A percentile compares a stretch with the other conserved stretches of the same genome.
phyloP scores from a whole-genome alignment of 2,329 filamentous ascomycete species.

The Rhinocladiella mackenziei region DNA sequence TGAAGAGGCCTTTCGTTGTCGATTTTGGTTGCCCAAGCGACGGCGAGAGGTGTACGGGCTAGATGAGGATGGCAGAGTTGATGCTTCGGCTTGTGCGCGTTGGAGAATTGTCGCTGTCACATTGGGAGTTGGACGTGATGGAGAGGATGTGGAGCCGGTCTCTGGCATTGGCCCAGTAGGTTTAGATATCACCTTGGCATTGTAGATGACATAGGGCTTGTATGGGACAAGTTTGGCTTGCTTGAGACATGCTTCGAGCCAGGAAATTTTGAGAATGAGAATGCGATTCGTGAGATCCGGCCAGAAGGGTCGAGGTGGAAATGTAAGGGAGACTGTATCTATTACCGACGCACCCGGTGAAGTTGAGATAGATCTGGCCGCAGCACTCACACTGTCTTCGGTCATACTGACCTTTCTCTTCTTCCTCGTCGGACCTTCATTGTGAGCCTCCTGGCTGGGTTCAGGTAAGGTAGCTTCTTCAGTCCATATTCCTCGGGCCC shows the following conservation, averaged over 20 bases:
- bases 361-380: constrained; percentile 10
- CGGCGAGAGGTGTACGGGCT: constrained; percentile 22
- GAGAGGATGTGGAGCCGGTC: constrained; percentile 2
- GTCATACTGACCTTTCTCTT: constrained; percentile 7
- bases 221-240: constrained; percentile 44
- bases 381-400: constrained; percentile 12
- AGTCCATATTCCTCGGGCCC: constrained; percentile 58
- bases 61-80: constrained; percentile 14
- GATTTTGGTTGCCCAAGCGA: constrained; percentile 28
- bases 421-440: constrained; percentile 12
- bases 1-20: no score
- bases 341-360: constrained; percentile 10
- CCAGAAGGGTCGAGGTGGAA: constrained; percentile 7
- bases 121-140: background rate
- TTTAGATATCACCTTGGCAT: constrained; percentile 43
- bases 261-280: constrained; percentile 52
- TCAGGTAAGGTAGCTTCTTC: constrained; percentile 33
- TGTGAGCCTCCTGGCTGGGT: background rate
- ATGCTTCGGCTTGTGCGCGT: constrained; percentile 51
- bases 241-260: constrained; percentile 50
- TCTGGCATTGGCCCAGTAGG: constrained; percentile 29
- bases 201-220: constrained; percentile 50
- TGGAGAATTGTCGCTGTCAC: constrained; percentile 43
- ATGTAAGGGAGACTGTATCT: background rate
- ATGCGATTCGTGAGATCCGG: constrained; percentile 36